These are phyloP conservation scores for Penicillium subrubescens DNA, from an alignment of 495 filamentous ascomycete genomes.

Conservation along the genomic window DNA sequence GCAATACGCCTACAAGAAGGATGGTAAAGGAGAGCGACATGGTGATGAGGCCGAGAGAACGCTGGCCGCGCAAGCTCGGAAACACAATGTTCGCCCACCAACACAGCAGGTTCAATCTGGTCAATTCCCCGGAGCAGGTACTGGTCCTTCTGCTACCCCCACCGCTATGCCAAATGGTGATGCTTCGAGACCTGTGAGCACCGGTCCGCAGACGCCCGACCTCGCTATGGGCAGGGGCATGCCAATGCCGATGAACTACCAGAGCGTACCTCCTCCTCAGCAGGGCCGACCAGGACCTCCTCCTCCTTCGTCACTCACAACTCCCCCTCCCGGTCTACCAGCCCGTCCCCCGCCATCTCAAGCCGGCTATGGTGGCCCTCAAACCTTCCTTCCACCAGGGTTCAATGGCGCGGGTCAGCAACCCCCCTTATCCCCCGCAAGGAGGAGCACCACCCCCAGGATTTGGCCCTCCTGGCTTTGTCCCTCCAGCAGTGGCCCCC, in stretches of 20 bases:
- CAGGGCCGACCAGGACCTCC: constrained; percentile 40
- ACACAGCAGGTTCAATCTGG: constrained; percentile 55
- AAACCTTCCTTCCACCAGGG: constrained; percentile 63
- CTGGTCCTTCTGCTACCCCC: constrained; percentile 44
- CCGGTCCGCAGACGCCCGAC: constrained; percentile 33
- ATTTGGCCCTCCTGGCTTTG: constrained; percentile 58
- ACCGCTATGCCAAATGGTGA: constrained; percentile 61
- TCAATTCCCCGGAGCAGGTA: constrained; percentile 42
- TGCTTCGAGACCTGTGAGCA: constrained; percentile 43
- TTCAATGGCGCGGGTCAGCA: constrained; percentile 51
- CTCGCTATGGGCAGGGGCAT: constrained; percentile 39
- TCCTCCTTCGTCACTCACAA: constrained; percentile 50
- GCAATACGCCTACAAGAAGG: constrained; percentile 99
- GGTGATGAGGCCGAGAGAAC: constrained; percentile 93
- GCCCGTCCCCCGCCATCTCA: constrained; percentile 79
- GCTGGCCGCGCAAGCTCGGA: constrained; percentile 89
- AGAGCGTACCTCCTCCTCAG: constrained; percentile 40
- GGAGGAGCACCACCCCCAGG: constrained; percentile 58
- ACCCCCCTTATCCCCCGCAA: constrained; percentile 38
- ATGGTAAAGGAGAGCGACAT: constrained; percentile 95
- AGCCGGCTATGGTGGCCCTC: constrained; percentile 75
- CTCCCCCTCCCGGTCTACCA: constrained; percentile 76
- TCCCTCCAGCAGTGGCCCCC: constrained; percentile 35
- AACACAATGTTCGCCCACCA: constrained; percentile 84
- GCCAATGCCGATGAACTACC: constrained; percentile 36